phyloP scores from a whole-genome alignment of 2,329 filamentous ascomycete species.

The Fusarium sp. region DNA sequence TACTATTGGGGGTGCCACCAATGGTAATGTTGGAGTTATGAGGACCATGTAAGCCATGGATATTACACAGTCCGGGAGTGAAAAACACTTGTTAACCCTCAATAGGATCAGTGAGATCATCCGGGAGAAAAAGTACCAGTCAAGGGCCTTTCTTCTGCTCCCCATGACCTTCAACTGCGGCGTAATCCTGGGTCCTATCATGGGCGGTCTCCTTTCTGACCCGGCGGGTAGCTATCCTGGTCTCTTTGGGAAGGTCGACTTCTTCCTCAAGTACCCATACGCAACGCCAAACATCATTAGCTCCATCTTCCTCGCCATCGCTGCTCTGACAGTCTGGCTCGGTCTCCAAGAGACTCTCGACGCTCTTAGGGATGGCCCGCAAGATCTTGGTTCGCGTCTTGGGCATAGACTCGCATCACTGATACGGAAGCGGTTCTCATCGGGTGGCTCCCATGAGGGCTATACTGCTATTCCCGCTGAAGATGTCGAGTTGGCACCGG shows the following conservation, averaged over 20 bases:
- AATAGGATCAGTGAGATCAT: slow-evolving; percentile 73
- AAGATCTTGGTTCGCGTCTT: slow-evolving; percentile 56
- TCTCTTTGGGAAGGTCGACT: slow-evolving; percentile 59
- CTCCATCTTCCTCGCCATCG: slow-evolving; percentile 57
- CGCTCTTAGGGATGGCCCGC: slow-evolving; percentile 49
- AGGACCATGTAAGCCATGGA: slow-evolving; percentile 70
- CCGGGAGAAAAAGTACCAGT: slow-evolving; percentile 72
- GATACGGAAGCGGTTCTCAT: slow-evolving; percentile 39
- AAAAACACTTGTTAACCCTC: neutral
- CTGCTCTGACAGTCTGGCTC: slow-evolving; percentile 59
- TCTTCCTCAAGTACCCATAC: slow-evolving; percentile 63
- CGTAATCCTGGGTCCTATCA: slow-evolving; percentile 75
- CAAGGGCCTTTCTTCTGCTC: slow-evolving; percentile 78
- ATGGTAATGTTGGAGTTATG: slow-evolving; percentile 78
- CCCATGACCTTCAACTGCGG: slow-evolving; percentile 80
- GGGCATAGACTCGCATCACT: slow-evolving; percentile 49
- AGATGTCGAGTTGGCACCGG: slow-evolving; percentile 35
- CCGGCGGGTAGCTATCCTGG: slow-evolving; percentile 68
- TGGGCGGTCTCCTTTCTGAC: slow-evolving; percentile 76
- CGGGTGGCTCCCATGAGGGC: slow-evolving; percentile 5
- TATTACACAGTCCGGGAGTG: neutral
- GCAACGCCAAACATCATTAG: slow-evolving; percentile 66
- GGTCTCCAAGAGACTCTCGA: slow-evolving; percentile 66
- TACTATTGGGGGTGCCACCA: slow-evolving; percentile 76
- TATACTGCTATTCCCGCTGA: slow-evolving; percentile 39